phyloP scores from a whole-genome alignment of 2,329 filamentous ascomycete species.

The Fusarium sterilihyphosum region DNA sequence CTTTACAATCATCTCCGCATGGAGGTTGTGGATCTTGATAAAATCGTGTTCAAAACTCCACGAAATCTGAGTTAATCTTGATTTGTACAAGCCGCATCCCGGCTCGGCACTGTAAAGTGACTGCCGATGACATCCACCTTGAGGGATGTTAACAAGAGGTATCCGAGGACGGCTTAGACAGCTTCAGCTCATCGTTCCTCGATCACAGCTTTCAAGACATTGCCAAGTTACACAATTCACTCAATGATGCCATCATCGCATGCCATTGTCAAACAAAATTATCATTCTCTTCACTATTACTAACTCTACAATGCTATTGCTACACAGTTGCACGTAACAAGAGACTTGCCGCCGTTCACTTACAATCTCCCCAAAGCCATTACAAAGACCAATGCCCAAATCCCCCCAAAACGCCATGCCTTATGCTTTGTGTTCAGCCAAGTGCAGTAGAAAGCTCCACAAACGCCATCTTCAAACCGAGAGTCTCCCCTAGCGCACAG shows the following conservation, averaged over 20 bases:
- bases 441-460: slow-evolving; percentile 32
- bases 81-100: slow-evolving; percentile 3
- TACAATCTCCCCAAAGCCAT: slow-evolving; percentile 18
- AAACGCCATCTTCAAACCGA: slow-evolving; percentile 33
- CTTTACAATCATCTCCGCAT: slow-evolving; percentile 10
- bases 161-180: neutral
- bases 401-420: slow-evolving; percentile 31
- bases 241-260: slow-evolving; percentile 13
- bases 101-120: slow-evolving; percentile 15
- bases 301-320: slow-evolving; percentile 4
- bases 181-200: neutral
- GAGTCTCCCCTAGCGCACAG: slow-evolving; percentile 10
- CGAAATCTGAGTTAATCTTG: slow-evolving; percentile 11
- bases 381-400: slow-evolving; percentile 1
- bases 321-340: neutral
- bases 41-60: neutral
- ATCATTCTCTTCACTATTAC: slow-evolving; percentile 10
- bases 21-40: slow-evolving; percentile 12
- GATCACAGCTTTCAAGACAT: neutral
- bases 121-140: slow-evolving; percentile 1
- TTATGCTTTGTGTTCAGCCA: slow-evolving; percentile 34
- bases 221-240: neutral
- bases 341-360: slow-evolving; percentile 12
- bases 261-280: slow-evolving; percentile 9
- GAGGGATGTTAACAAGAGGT: neutral